Evolutionary conservation across 495 filamentous ascomycete genomes (phyloP).

Genomic region (Mytilinidion resinicola): DNA sequence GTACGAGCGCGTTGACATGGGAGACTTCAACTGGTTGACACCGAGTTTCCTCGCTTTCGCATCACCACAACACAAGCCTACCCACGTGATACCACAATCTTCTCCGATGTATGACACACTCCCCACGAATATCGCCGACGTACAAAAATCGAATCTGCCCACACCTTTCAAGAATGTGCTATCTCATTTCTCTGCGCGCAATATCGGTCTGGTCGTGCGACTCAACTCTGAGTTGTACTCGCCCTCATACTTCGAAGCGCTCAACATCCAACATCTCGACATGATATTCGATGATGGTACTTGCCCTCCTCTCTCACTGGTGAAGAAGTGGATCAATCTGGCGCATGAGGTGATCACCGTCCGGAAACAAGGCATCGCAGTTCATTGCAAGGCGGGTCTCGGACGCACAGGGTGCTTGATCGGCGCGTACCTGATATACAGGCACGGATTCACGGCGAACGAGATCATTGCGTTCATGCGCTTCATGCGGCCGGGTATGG

Average conservation of each 20-base stretch:
- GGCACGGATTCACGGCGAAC: slow-evolving; percentile 96
- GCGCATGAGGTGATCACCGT: slow-evolving; percentile 90
- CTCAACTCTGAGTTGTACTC: slow-evolving; percentile 95
- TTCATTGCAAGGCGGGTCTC: slow-evolving; percentile 96
- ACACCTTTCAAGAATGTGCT: slow-evolving; percentile 92
- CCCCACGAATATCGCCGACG: slow-evolving; percentile 59
- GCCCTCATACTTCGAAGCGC: slow-evolving; percentile 86
- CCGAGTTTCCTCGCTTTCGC: slow-evolving; percentile 94
- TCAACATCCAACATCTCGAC: slow-evolving; percentile 91
- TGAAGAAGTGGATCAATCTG: slow-evolving; percentile 87
- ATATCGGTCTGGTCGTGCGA: slow-evolving; percentile 88
- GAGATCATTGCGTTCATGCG: slow-evolving; percentile 98
- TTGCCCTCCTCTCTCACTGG: slow-evolving; percentile 77
- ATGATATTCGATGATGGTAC: slow-evolving; percentile 99
- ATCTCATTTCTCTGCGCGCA: slow-evolving; percentile 73
- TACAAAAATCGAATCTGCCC: slow-evolving; percentile 60
- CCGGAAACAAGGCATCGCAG: slow-evolving; percentile 81
- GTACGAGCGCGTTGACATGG: slow-evolving; percentile 93
- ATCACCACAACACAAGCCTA: slow-evolving; percentile 77
- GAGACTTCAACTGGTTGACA: slow-evolving; percentile 99
- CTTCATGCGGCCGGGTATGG: slow-evolving; percentile 99
- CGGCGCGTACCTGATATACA: slow-evolving; percentile 94
- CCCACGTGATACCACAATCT: slow-evolving; percentile 58
- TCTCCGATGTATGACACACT: slow-evolving; percentile 66
- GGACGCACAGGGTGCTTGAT: slow-evolving; percentile 96